phyloP scores from a whole-genome alignment of 2,329 filamentous ascomycete genomes.

The Botryosphaeria dothidea region DNA sequence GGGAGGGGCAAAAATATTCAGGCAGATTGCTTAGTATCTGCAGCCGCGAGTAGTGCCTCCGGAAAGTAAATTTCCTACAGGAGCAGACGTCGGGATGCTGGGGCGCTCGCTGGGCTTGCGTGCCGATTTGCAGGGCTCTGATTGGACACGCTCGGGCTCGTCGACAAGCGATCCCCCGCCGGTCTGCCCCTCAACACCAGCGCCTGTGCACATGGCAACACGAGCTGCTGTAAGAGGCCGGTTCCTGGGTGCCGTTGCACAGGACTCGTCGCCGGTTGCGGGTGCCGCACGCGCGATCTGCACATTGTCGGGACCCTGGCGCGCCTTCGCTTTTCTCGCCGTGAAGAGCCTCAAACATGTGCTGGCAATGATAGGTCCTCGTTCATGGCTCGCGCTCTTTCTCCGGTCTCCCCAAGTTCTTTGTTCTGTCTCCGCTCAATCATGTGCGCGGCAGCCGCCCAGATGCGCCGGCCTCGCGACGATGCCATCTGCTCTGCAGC shows the following conservation, averaged over 20 bases:
- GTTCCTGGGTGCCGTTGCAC: slow-evolving; percentile 20
- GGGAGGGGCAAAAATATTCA: neutral
- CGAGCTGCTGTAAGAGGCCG: slow-evolving; percentile 33
- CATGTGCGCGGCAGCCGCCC: neutral
- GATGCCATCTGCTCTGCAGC: neutral
- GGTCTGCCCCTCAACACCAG: slow-evolving; percentile 36
- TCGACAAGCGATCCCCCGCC: neutral
- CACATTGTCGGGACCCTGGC: neutral
- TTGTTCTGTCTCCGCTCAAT: neutral
- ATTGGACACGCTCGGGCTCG: neutral
- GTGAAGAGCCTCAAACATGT: slow-evolving; percentile 18
- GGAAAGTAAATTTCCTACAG: neutral
- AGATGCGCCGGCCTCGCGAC: slow-evolving; percentile 18
- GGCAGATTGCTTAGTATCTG: neutral
- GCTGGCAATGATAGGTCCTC: slow-evolving; percentile 7
- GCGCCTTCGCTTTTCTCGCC: slow-evolving; percentile 23
- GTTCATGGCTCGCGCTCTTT: slow-evolving; percentile 27
- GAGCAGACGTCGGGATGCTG: neutral
- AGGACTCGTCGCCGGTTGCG: slow-evolving; percentile 22
- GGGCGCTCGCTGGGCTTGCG: slow-evolving; percentile 4
- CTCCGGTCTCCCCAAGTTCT: slow-evolving; percentile 32
- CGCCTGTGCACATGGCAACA: slow-evolving; percentile 39
- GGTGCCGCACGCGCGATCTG: neutral
- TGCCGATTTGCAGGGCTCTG: slow-evolving; percentile 1
- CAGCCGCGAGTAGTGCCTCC: neutral